These are phyloP conservation scores for Hypoxylon subgilvum DNA, from an alignment of 495 filamentous ascomycete genomes.

Conservation along the genomic window DNA sequence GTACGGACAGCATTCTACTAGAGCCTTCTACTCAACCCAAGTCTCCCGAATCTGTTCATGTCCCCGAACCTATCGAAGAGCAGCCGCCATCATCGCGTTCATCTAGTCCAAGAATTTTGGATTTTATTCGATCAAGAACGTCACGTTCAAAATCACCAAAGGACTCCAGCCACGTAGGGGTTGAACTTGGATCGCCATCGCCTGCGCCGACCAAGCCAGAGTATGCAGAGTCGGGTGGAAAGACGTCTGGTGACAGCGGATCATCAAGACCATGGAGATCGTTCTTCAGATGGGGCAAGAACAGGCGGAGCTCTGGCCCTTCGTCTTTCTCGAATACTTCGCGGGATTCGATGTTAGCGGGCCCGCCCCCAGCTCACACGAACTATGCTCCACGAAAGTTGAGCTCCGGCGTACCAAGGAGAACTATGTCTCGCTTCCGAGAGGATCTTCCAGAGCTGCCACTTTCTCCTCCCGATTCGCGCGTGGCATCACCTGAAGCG, in stretches of 20 bases:
- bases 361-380: conserved; percentile 43
- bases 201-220: conserved; percentile 45
- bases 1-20: conserved; percentile 43
- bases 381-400: conserved; percentile 45
- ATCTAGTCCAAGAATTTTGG: conserved; percentile 32
- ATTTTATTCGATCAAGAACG: conserved; percentile 45
- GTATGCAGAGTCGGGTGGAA: conserved; percentile 43
- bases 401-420: conserved; percentile 60
- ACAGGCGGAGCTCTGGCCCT: conserved; percentile 64
- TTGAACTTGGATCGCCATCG: conserved; percentile 34
- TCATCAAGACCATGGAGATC: conserved; percentile 65
- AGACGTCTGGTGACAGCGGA: conserved; percentile 50
- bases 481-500: conserved; percentile 73
- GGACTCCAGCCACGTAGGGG: conserved; percentile 20
- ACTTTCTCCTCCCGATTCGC: conserved; percentile 79
- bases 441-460: conserved; percentile 89
- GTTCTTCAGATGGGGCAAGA: conserved; percentile 73
- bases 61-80: conserved; percentile 8
- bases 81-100: conserved; percentile 28
- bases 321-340: conserved; percentile 82
- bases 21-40: conserved; percentile 29
- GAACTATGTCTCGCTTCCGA: conserved; percentile 88
- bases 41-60: conserved; percentile 7
- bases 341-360: conserved; percentile 69
- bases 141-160: conserved; percentile 48